Conservation (phyloP, 108 stramenopile genomes). For the Cyclostephanos tholiformis region DNA sequence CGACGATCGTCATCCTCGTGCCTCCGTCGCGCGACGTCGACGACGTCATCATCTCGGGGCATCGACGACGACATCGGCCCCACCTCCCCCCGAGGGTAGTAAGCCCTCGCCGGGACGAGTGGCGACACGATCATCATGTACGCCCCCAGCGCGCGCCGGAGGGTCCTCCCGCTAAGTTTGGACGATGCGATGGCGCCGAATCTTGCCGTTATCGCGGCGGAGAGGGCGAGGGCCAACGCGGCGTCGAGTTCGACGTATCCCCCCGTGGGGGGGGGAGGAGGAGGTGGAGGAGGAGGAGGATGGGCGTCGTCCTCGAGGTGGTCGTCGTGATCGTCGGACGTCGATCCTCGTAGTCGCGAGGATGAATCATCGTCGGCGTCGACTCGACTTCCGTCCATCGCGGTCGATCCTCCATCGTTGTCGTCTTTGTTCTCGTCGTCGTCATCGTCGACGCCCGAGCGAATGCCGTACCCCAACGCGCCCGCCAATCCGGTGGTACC, state of each 20-base stretch:
- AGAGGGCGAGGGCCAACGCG: slow-evolving; percentile 69
- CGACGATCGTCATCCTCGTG: not conserved
- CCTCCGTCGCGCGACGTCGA: too few relatives aligned
- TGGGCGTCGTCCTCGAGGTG: not conserved
- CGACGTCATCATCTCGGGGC: not conserved
- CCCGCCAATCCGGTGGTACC: slow-evolving; percentile 89
- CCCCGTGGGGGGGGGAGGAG: not conserved
- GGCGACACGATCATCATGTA: slow-evolving; percentile 90
- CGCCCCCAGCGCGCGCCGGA: slow-evolving; percentile 73
- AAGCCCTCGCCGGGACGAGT: slow-evolving; percentile 72
- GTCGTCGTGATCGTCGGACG: not conserved
- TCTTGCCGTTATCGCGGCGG: slow-evolving; percentile 81
- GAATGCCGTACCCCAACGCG: slow-evolving; percentile 70
- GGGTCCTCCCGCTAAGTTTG: slow-evolving; percentile 41
- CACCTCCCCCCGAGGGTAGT: slow-evolving; percentile 30
- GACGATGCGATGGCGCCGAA: slow-evolving; percentile 70
- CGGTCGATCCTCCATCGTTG: slow-evolving; percentile 1
- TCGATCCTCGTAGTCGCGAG: not conserved
- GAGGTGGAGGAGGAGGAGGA: not conserved
- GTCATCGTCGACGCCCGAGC: slow-evolving; percentile 1
- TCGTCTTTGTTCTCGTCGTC: not conserved
- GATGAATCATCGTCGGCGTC: not conserved
- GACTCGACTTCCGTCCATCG: not conserved
- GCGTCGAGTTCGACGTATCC: slow-evolving; percentile 76
- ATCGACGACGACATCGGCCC: not conserved